Evolutionary conservation across 78 protist species (phyloP).

Genomic region (Dictyostelium purpureum): DNA sequence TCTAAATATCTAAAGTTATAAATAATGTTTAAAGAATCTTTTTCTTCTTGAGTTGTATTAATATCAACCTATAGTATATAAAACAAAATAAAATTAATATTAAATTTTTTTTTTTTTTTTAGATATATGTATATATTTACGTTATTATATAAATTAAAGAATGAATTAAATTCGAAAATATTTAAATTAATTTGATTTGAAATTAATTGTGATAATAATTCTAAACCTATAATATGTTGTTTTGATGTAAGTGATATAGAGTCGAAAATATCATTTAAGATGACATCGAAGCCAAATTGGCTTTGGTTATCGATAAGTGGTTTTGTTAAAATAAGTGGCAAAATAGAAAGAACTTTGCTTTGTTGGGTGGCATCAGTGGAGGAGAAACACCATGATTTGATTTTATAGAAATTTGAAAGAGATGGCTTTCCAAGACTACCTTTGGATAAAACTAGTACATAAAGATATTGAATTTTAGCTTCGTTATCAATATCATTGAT

Average conservation of each 20-base stretch:
- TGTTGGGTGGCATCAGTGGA: neutral
- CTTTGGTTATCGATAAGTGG: neutral
- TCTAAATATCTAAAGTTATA: neutral
- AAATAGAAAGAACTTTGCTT: neutral
- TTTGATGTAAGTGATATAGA: neutral
- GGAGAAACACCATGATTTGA: slow-evolving; percentile 34
- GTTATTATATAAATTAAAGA: slow-evolving; percentile 7
- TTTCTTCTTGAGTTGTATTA: neutral
- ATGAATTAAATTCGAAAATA: neutral
- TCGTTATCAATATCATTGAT: neutral
- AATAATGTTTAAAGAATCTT: neutral
- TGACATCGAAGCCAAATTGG: neutral
- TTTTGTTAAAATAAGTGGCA: neutral
- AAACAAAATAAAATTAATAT: neutral
- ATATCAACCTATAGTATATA: neutral
- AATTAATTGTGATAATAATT: neutral
- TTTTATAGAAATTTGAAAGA: slow-evolving; percentile 9
- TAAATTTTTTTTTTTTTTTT: neutral
- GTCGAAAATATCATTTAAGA: slow-evolving; percentile 5
- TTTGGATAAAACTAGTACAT: neutral
- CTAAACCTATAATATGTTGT: slow-evolving; percentile 17
- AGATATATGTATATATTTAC: neutral
- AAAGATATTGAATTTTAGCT: slow-evolving; percentile 7
- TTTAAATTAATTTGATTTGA: neutral
- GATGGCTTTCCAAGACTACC: slow-evolving; percentile 3